Base-by-base conservation (phyloP, 2,329 filamentous ascomycete species). In the Metarhizium album region DNA sequence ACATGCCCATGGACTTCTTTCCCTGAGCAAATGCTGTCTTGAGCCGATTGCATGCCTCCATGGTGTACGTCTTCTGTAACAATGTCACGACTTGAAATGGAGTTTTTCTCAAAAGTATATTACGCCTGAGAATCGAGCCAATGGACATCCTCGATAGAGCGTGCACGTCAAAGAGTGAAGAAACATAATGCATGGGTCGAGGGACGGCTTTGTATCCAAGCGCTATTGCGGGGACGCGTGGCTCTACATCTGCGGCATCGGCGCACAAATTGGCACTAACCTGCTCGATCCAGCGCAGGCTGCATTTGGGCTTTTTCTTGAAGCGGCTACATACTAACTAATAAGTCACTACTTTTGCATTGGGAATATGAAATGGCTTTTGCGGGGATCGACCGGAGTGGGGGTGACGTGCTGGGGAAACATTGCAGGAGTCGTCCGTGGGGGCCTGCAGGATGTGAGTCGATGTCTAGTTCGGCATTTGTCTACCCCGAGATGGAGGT, bases 1-100 rank as follows among this genome's bases (percentile, higher is more conserved):
- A 84, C 49, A 76, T 70, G 3, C 80, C 80, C 57, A 81, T 69
- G 46, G 76, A 73, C 5, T 75, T 67, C 23, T 67, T 70, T 48
- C 69, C 72, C 54, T 74, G 69, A 23, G 64, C 59, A 53, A 82
- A 74, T n/a, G 70, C 70, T 51, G 68, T 69, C 59, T 70, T 73
- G 54, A 82, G 61, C 50, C 67, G 68, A 58, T 76, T 79, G 47
- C 72, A 68, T 16, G 64, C 59, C 52, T 71, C 62, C 72, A 77
- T 74, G 22, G 54, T 59, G 43, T 13, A 27, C 23, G 20, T 6
- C 24, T 7, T 14, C 3, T 38, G 45, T 23, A 18, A n/a, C 16
- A 20, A 11, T 24, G n/a, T 27, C 8, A 27, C 45, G 16, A 24
- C 45, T 20, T 47, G 9, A 4, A 13, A 35, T 31, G 18, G 6